Evolutionary conservation across 78 protist genomes (phyloP).

Genomic region (Cavenderia fasciculata): DNA sequence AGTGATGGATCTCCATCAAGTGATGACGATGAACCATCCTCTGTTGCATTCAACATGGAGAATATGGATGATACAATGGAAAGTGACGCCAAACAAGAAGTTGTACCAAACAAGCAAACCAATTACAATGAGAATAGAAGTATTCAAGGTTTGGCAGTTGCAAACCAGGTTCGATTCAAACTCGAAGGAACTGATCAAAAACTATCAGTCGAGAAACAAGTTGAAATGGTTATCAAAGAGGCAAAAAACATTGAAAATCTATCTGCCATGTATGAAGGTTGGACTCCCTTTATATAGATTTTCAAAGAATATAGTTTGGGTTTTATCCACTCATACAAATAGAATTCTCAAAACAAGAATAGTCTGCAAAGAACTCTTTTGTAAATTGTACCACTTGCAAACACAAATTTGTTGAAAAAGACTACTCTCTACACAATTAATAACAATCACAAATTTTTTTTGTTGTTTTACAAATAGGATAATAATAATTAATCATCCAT

Average conservation of each 20-base stretch:
- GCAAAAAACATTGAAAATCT: conserved; percentile 49
- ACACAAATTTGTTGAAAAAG: no score
- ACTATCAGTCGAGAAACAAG: conserved; percentile 30
- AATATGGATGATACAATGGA: background rate
- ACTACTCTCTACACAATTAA: no score
- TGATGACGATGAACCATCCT: background rate
- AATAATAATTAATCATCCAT: no score
- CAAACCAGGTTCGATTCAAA: conserved; percentile 50
- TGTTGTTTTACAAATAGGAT: no score
- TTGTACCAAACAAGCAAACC: conserved; percentile 5
- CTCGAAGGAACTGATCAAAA: conserved; percentile 70
- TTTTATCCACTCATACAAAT: no score
- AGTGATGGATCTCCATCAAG: background rate
- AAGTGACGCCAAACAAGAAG: background rate
- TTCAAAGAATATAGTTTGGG: no score
- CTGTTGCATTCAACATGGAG: no score
- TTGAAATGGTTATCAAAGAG: conserved; percentile 46
- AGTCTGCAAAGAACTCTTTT: no score
- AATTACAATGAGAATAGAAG: conserved; percentile 17
- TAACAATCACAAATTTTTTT: no score
- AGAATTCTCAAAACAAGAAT: no score
- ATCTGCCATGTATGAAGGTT: conserved; percentile 52
- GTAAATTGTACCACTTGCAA: no score
- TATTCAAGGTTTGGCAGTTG: conserved; percentile 63
- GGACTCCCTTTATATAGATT: conserved; percentile 29